Conservation (phyloP, 495 filamentous ascomycete species). For the Aspergillus steynii region DNA sequence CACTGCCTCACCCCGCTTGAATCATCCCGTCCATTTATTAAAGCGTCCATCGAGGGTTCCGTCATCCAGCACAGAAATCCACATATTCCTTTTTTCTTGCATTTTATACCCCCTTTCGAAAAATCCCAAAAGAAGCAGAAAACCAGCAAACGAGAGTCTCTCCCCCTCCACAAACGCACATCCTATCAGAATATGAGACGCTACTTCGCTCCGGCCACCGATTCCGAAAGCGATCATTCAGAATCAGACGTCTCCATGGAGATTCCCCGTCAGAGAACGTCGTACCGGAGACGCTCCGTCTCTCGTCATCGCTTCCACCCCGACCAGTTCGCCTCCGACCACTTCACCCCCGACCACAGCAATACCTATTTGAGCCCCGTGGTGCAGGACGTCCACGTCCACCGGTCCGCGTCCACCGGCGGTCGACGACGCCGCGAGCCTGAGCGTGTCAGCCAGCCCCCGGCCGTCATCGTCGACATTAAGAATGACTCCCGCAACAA, state of each 20-base stretch:
- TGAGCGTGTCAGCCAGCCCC: conserved; percentile 18
- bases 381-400: conserved; percentile 26
- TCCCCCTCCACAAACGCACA: not conserved
- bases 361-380: conserved; percentile 24
- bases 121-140: not conserved
- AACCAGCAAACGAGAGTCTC: not conserved
- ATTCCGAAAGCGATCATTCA: conserved; percentile 42
- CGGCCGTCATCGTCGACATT: conserved; percentile 34
- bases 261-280: conserved; percentile 22
- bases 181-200: conserved; percentile 9
- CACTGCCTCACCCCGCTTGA: conserved; percentile 1
- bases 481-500: conserved; percentile 31
- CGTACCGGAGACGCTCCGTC: conserved; percentile 34
- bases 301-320: conserved; percentile 37
- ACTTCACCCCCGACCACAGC: conserved; percentile 19
- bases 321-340: conserved; percentile 17
- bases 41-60: not conserved
- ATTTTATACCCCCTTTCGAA: not conserved
- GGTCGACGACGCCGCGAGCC: conserved; percentile 30
- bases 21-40: conserved; percentile 6
- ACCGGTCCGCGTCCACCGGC: conserved; percentile 45
- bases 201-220: conserved; percentile 6
- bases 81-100: not conserved
- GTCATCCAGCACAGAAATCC: not conserved
- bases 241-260: conserved; percentile 43